Base-by-base conservation (phyloP, 352 stramenopile genomes). In the Pythium sukuiense region DNA sequence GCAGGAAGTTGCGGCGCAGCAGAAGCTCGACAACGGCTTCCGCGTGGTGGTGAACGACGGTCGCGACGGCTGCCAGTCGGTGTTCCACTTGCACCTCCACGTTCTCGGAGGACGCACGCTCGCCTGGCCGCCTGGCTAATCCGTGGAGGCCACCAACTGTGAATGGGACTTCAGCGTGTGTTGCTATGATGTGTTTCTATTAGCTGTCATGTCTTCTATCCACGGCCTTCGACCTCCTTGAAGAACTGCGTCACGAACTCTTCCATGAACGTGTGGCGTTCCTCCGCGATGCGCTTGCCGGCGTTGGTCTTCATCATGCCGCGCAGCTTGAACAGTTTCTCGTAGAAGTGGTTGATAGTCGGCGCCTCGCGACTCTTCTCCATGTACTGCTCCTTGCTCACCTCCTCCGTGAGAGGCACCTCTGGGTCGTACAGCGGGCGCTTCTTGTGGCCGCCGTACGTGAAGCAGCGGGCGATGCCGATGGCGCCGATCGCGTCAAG, bases 21-120 rank as follows among this genome's bases (percentile, higher is more conserved):
- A 98, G 73, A 83, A 83, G 63, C 90, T 88, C 26, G 90, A 98
- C 70, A 93, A 89, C 39, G 90, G 94, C 35, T 99, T 97, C 65
- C 87, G 97, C 48, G 92, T 99, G 60, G 97, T 99, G 24, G 93
- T 99, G 54, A 99, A 99, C 71, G 97, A 99, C 72, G 98, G 98
- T 13, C 65, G 77, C 30, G 87, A 99, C 60, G 98, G 96, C n/a
- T 96, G 88, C 55, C 83, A 96, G 68, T 93, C 84, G 6, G 81
- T 93, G 8, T 92, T 90, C 67, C 95, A 98, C 60, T 67, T 98
- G 30, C 95, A 98, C 61, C 50, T 98, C 55, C 97, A 99, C 79
- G 74, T 99, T 59, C 83, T 99, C 3, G 96, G 96, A 37, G 97
- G 97, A 18, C 89, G 92, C 41, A 93, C 92, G 64, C 81, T 99